Conservation (phyloP, 129 eudicot species). For the Sambucus nigra region DNA sequence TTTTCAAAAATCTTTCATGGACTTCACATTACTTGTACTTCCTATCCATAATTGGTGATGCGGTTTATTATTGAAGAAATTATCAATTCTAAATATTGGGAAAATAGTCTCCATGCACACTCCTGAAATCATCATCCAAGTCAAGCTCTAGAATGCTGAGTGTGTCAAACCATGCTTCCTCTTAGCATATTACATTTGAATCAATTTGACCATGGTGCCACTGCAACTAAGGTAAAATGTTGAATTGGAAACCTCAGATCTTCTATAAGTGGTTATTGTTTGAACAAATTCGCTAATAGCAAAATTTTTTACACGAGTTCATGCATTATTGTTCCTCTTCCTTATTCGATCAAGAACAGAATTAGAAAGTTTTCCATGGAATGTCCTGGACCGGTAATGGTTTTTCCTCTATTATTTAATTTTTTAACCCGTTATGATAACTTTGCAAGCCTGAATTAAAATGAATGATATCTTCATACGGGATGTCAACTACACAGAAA, state of each 20-base stretch:
- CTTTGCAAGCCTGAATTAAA: background rate
- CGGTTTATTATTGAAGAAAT: constrained; percentile 36
- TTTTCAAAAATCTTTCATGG: constrained; percentile 27
- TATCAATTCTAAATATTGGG: constrained; percentile 39
- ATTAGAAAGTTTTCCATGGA: constrained; percentile 14
- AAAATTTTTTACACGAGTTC: constrained; percentile 23
- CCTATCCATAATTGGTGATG: constrained; percentile 29
- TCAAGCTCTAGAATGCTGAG: constrained; percentile 56
- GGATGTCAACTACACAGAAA: background rate
- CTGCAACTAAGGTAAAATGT: constrained; percentile 47
- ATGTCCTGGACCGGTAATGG: constrained; percentile 27
- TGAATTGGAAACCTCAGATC: constrained; percentile 41
- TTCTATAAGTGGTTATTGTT: constrained; percentile 40
- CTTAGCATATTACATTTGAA: constrained; percentile 46
- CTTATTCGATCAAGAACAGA: constrained; percentile 20
- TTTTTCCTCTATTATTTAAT: constrained; percentile 24
- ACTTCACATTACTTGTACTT: constrained; percentile 25
- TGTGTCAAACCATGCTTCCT: constrained; percentile 92
- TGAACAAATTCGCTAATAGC: too few relatives aligned
- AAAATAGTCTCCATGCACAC: constrained; percentile 51
- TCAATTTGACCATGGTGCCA: constrained; percentile 65
- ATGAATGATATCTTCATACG: background rate
- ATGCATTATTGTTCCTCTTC: constrained; percentile 32
- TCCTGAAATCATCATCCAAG: constrained; percentile 72
- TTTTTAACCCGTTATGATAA: constrained; percentile 45